phyloP scores from a whole-genome alignment of 2,329 filamentous ascomycete genomes.

The Aspergillus flavus region DNA sequence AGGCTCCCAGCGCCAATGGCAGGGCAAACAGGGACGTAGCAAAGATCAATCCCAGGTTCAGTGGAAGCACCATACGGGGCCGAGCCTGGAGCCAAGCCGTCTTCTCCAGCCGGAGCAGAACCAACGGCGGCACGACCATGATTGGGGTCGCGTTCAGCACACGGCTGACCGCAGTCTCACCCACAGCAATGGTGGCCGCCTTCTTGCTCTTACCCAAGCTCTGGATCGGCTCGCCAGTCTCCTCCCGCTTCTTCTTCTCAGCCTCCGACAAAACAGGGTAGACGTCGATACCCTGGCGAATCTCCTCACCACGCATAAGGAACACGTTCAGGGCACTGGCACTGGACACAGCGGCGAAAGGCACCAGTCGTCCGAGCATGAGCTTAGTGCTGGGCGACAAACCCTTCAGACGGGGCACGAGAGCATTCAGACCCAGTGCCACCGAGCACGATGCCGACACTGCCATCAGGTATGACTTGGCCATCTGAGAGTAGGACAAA shows the following conservation, averaged over 20 bases:
- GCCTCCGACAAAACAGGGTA: conserved; percentile 76
- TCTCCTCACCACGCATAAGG: conserved; percentile 96
- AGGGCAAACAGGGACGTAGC: conserved; percentile 85
- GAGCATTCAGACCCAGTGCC: conserved; percentile 84
- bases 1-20: conserved; percentile 85
- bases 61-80: conserved; percentile 74
- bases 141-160: conserved; percentile 94
- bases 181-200: conserved; percentile 85
- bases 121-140: conserved; percentile 90
- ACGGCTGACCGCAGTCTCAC: conserved; percentile 86
- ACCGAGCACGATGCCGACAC: conserved; percentile 93
- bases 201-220: conserved; percentile 84
- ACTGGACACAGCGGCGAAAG: conserved; percentile 91
- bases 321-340: conserved; percentile 94
- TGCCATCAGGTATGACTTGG: conserved; percentile 87
- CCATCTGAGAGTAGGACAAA: conserved; percentile 75
- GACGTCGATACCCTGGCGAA: conserved; percentile 87
- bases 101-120: conserved; percentile 82
- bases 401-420: conserved; percentile 80
- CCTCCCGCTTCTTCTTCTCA: conserved; percentile 67
- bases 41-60: conserved; percentile 87
- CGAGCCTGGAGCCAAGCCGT: conserved; percentile 77
- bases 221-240: conserved; percentile 65
- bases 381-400: conserved; percentile 74
- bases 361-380: conserved; percentile 83